Base-by-base conservation (phyloP, 2,329 filamentous ascomycete genomes). In the Helotiales sp. region DNA sequence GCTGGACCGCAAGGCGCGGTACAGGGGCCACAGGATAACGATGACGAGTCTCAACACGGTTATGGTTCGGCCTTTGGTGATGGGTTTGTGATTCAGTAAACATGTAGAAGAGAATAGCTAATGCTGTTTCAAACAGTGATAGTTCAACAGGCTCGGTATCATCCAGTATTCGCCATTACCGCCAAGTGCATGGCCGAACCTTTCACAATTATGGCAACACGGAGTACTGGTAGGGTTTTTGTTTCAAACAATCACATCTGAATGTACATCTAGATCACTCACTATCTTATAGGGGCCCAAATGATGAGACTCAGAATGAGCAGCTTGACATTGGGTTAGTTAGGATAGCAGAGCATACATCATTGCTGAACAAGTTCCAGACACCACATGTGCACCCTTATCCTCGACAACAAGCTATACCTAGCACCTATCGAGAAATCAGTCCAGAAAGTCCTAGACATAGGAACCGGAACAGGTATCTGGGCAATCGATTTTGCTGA, bases 401-500 rank as follows among this genome's bases (percentile, higher is more conserved):
- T 62, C 26, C 45, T 65, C 17, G 62, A 69, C 8, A 59, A 63
- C 3, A 63, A 66, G 54, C 68, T 71, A 24, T 65, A 60, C 61
- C 55, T 70, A 26, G 69, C 69, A 17, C 69, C 69, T 13, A 61
- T 71, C 13, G 26, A n/a, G 15, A 45, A 61, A 11, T 67, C 28
- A 17, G 57, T 65, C 1, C 76, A 69, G 37, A 74, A 69, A 43
- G 63, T 81, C 13, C 74, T 82, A 0, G 80, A 82, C 59, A 72
- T 81, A 26, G 80, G 80, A 15, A 81, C 80, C 0, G 80, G 80
- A 8, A 80, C 79, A 5, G 81, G 80, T 2, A 78, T 80, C 28
- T 82, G 80, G 80, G 77, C 79, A 6, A 80, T 82, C 22, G 71
- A 73, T 28, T 60, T 70, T 20, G 72, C 71, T 10, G 65, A 71